Conservation (phyloP, 2,329 filamentous ascomycete species). For the Dothideomycetes sp. region DNA sequence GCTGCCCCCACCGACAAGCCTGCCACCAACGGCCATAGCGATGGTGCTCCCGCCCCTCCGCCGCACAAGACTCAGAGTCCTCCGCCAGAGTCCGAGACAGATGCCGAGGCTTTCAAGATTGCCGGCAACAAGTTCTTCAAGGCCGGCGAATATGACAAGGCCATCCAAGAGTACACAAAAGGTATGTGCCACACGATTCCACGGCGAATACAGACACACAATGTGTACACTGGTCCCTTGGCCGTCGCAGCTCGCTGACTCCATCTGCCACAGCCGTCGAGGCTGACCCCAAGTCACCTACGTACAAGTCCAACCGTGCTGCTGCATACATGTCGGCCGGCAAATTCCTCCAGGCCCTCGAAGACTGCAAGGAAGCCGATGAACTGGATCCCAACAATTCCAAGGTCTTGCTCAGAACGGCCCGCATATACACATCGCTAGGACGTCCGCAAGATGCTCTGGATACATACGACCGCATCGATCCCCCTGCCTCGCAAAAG, state of each 20-base stretch:
- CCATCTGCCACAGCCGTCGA: conserved; percentile 59
- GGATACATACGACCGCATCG: conserved; percentile 69
- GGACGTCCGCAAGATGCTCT: conserved; percentile 83
- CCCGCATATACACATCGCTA: conserved; percentile 79
- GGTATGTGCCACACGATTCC: conserved; percentile 43
- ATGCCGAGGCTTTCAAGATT: conserved; percentile 86
- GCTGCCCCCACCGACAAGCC: conserved; percentile 72
- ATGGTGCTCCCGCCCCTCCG: conserved; percentile 54
- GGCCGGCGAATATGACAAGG: conserved; percentile 77
- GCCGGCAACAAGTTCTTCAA: conserved; percentile 97
- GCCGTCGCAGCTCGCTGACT: conserved; percentile 18
- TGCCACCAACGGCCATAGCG: conserved; percentile 40
- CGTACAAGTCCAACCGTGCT: conserved; percentile 89
- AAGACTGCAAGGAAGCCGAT: conserved; percentile 75
- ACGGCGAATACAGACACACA: not conserved
- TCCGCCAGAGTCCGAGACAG: conserved; percentile 40
- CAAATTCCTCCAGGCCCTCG: conserved; percentile 68
- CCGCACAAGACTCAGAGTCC: conserved; percentile 54
- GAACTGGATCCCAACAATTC: conserved; percentile 76
- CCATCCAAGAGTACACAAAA: conserved; percentile 90
- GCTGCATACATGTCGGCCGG: conserved; percentile 87
- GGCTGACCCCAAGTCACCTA: conserved; percentile 73
- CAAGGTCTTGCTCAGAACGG: conserved; percentile 81
- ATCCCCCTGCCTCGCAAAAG: conserved; percentile 71
- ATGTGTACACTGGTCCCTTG: conserved; percentile 13